Base-by-base conservation (phyloP, 2,329 filamentous ascomycete species). In the Drechslerella dactyloides region DNA sequence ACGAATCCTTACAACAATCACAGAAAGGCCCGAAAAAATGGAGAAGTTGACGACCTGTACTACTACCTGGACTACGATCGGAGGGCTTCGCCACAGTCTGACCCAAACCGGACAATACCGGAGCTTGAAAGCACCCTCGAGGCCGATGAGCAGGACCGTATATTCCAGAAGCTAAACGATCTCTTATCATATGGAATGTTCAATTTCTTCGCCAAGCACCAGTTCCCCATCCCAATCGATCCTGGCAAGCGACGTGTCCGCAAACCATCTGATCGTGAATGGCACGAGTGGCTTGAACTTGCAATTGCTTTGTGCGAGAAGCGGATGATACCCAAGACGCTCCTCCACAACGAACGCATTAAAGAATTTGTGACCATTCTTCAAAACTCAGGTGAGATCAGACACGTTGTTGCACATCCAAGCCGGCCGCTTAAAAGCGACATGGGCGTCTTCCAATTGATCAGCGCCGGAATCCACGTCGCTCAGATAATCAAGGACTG, bases 401-500 rank as follows among this genome's bases (percentile, higher is more conserved):
- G 69, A 42, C 69, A 73, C 17, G 69, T 68, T 42, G 61, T 66
- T 21, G 69, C 69, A 21, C 69, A 73, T 42, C 61, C 69, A 17
- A 68, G 62, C 50, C 61, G 69, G 2, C 68, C 69, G 8, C 62
- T 73, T 27, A 73, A 73, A 37, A 73, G 62, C 46, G 69, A 73
- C 37, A 73, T 73, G 69, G 69, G 69, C 5, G 69, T 73, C 46
- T 66, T 73, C 27, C 69, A 73, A 60, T 59, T 73, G 35, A 62
- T 73, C 53, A 73, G 69, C 13, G 69, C 69, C 33, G 69, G 62
- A 33, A 68, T 73, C 27, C 69, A 73, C 19, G 69, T 73, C 19
- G 62, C 69, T 42, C 69, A 73, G 46, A 73, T 73, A 44, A 73
- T 73, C 13, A 73, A 68, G 33, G 69, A 73, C 53, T 73, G 69